Conservation (phyloP, 805 yeast genomes). For the Candida easanensis region DNA sequence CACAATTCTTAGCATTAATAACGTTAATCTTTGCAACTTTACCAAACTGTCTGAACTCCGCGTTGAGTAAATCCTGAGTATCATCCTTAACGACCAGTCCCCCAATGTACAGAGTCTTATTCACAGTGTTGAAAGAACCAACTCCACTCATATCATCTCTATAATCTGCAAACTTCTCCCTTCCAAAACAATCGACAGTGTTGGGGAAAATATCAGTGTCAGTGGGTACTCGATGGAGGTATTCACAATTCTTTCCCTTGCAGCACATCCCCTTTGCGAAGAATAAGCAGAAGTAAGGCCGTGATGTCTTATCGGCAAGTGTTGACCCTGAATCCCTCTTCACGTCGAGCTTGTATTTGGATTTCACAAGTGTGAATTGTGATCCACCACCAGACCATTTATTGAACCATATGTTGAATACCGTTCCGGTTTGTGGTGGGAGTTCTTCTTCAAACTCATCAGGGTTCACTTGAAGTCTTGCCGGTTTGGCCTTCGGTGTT, state of each 20-base stretch:
- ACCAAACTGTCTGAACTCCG: slow-evolving; percentile 74
- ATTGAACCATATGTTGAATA: slow-evolving; percentile 84
- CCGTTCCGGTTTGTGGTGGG: slow-evolving; percentile 79
- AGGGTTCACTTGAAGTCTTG: slow-evolving; percentile 73
- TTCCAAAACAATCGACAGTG: slow-evolving; percentile 86
- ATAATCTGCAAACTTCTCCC: slow-evolving; percentile 79
- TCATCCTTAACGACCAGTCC: slow-evolving; percentile 40
- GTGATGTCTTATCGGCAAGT: slow-evolving; percentile 48
- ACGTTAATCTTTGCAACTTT: slow-evolving; percentile 64
- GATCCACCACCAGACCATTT: slow-evolving; percentile 72
- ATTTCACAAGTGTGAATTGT: slow-evolving; percentile 37
- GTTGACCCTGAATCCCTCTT: slow-evolving; percentile 74
- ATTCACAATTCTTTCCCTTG: slow-evolving; percentile 72
- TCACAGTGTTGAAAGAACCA: slow-evolving; percentile 71
- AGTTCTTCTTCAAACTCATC: slow-evolving; percentile 50
- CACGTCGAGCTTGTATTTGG: slow-evolving; percentile 60
- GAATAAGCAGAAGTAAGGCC: slow-evolving; percentile 66
- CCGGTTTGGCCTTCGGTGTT: slow-evolving; percentile 38
- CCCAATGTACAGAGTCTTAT: slow-evolving; percentile 79
- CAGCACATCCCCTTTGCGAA: slow-evolving; percentile 89
- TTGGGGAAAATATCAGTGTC: slow-evolving; percentile 55
- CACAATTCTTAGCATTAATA: slow-evolving; percentile 61
- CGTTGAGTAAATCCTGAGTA: slow-evolving; percentile 35
- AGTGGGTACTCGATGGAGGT: slow-evolving; percentile 72
- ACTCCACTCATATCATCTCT: slow-evolving; percentile 94